Conservation (phyloP, 129 eudicot genomes). For the Cynara cardunculus region DNA sequence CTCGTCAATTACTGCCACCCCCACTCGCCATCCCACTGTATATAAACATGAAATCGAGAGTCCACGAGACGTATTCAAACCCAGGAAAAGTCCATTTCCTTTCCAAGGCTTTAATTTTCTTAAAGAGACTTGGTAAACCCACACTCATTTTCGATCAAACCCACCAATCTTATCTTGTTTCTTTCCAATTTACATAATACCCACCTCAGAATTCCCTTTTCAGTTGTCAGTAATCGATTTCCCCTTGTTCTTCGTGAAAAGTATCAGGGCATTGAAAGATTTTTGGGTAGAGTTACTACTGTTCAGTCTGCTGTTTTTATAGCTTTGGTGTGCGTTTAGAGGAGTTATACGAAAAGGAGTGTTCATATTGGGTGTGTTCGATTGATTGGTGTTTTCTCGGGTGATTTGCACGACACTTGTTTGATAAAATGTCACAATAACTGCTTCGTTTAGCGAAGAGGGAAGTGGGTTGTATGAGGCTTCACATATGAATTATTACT, state of each 20-base stretch:
- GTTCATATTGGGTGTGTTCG: background rate
- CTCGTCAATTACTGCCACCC: slow-evolving; percentile 35
- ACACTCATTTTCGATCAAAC: slow-evolving; percentile 2
- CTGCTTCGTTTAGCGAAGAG: background rate
- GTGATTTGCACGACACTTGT: slow-evolving; percentile 21
- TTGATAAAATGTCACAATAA: slow-evolving; percentile 16
- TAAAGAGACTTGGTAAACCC: slow-evolving; percentile 27
- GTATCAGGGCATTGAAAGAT: background rate
- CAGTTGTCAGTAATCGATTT: background rate
- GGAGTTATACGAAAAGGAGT: background rate
- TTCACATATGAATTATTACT: background rate
- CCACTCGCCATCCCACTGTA: slow-evolving; percentile 25
- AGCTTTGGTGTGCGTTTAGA: background rate
- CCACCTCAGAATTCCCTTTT: slow-evolving; percentile 2
- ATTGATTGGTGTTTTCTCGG: background rate
- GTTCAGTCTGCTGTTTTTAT: background rate
- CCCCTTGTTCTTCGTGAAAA: background rate
- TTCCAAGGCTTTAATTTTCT: background rate
- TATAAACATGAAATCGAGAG: background rate
- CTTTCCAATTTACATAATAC: background rate
- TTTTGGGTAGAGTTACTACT: background rate
- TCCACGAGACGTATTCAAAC: slow-evolving; percentile 27
- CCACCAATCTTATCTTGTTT: slow-evolving; percentile 4
- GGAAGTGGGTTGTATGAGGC: background rate
- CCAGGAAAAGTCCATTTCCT: slow-evolving; percentile 15